Base-by-base conservation (phyloP, 1,284 basidiomycete species). In the Naganishia liquefaciens region DNA sequence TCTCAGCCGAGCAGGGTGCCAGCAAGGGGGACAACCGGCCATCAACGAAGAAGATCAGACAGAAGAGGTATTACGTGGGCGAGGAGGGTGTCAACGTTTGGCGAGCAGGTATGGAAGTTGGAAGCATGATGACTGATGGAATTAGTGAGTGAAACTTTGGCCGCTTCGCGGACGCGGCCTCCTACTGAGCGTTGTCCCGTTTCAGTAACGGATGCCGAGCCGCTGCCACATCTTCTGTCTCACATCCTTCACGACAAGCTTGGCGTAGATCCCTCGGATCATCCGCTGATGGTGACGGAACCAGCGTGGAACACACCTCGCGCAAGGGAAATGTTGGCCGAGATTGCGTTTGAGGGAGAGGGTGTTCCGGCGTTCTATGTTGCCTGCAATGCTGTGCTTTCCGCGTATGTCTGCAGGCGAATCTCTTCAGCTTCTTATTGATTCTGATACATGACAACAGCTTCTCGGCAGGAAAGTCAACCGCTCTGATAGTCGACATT, bases 261-360 rank as follows among this genome's bases (percentile, higher is more conserved):
- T 81, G 84, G 84, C n/a, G 85, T 85, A 64, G 75, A 79, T 63
- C 77, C 79, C 1, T 80, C 86, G 9, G 92, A 98, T 72, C 94
- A 97, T 73, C 96, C 96, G 1, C 79, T 98, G 42, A 84, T 99
- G 61, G 85, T 95, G 25, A 98, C 96, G 1, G 96, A 99, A 77
- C 90, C 94, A 1, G 88, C 94, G 5, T 99, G 95, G 93, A 98
- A 97, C 75, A 90, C 92, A 0, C 82, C 87, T 33, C 87, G 87
- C 23, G 92, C 94, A 73, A 83, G 95, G 54, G 93, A 98, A 80
- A 84, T 87, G 55, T 89, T 98, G 87, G 90, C 92, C 15, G 92
- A 99, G 80, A 88, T 99, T 64, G 92, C 95, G 81, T 99, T 99
- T 75, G 96, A 99, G 79, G 89, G 94, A 68, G 93, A 97, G 72